Evolutionary conservation across 768 basidiomycete genomes (phyloP).

Genomic region (Crucibulum laeve): DNA sequence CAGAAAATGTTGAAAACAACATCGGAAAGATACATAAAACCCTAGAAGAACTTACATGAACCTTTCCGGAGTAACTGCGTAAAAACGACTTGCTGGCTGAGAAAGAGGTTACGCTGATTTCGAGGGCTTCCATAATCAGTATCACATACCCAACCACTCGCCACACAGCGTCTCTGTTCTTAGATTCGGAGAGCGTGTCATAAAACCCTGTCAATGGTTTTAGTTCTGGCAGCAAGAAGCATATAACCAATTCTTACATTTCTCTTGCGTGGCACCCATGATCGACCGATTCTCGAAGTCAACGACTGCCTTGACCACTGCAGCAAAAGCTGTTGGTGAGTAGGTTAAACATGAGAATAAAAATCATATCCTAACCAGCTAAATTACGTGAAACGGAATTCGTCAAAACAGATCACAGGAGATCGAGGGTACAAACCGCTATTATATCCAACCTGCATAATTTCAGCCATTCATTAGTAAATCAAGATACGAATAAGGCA

Average conservation of each 20-base stretch:
- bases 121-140: background rate
- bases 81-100: slow-evolving; percentile 55
- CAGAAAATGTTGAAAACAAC: background rate
- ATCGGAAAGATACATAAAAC: background rate
- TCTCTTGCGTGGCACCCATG: slow-evolving; percentile 52
- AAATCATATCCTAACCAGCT: no score
- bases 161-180: slow-evolving; percentile 47
- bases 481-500: slow-evolving; percentile 1
- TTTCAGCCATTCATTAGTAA: no score
- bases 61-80: slow-evolving; percentile 37
- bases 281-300: slow-evolving; percentile 41
- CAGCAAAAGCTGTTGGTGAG: slow-evolving; percentile 1
- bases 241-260: slow-evolving; percentile 28
- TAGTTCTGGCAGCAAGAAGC: no score
- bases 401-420: no score
- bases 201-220: slow-evolving; percentile 35
- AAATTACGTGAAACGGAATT: no score
- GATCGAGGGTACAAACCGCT: slow-evolving; percentile 42
- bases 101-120: background rate
- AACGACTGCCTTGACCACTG: slow-evolving; percentile 41
- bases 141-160: slow-evolving; percentile 40
- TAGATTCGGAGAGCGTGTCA: slow-evolving; percentile 39
- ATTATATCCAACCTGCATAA: slow-evolving; percentile 41
- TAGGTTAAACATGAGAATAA: slow-evolving; percentile 1
- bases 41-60: slow-evolving; percentile 27